Base-by-base conservation (phyloP, 306 rosid species). In the Trifolium dubium region DNA sequence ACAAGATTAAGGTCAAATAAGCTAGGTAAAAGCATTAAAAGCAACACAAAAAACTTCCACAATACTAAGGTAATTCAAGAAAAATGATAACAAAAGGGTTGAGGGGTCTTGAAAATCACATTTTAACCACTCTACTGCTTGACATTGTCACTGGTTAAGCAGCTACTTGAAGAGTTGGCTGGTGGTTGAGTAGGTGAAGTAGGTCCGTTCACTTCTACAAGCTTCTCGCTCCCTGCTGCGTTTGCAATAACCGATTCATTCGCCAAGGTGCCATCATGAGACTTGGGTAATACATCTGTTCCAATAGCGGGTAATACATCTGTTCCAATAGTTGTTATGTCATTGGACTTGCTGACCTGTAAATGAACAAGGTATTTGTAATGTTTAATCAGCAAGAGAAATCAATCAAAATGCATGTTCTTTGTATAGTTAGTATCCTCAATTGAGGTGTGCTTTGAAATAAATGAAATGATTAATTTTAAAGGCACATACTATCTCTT, bases 271-370 rank as follows among this genome's bases (percentile, higher is more conserved):
- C 59, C 76, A 18, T 67, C 86, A 30, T 41, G 53, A 70, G 83
- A 41, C 66, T 74, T 49, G 11, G 80, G 75, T 28, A 69, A 59
- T 29, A 10, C 1, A 32, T 47, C 69, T 56, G 69, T 55, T 13
- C 72, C 83, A 39, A 17, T 29, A 64, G 35, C n/a, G 11, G 80
- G 75, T 28, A 69, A 59, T 29, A 10, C 1, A 32, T 47, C 69
- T 56, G 69, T 55, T 13, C 72, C 83, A 39, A 17, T 29, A 64
- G 35, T 56, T n/a, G 63, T 4, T 53, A 9, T 19, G 39, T 79
- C 78, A 69, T 68, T 67, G 17, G 77, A 47, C 63, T 70, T 72
- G 69, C 43, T 61, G 14, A 50, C 72, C 86, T 79, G 69, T 15
- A 4, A 34, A 23, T 23, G 71, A 47, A 50, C 41, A 80, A 15